Conservation (phyloP, 495 filamentous ascomycete species). For the Mytilinidion resinicola region DNA sequence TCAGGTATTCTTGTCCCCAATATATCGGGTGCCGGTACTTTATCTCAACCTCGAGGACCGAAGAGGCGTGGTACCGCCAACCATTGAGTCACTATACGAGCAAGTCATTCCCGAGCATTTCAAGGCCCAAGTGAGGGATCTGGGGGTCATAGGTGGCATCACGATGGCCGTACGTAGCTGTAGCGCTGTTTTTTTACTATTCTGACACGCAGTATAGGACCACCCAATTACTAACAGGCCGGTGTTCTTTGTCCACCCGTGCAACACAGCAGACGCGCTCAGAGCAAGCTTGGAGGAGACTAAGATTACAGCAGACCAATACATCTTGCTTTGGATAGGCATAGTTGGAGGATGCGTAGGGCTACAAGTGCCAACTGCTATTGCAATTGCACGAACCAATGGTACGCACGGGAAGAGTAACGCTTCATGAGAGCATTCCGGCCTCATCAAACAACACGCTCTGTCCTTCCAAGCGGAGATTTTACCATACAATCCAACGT, state of each 20-base stretch:
- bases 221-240: constrained; percentile 21
- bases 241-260: constrained; percentile 28
- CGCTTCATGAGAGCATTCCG: not conserved
- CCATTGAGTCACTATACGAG: constrained; percentile 15
- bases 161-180: constrained; percentile 21
- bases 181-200: not conserved
- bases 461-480: too few relatives aligned
- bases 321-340: constrained; percentile 24
- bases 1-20: constrained; percentile 23
- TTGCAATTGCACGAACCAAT: not conserved
- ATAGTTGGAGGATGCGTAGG: constrained; percentile 18
- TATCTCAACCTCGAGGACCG: constrained; percentile 24
- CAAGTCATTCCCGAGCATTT: constrained; percentile 17
- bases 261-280: constrained; percentile 22
- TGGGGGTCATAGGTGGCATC: constrained; percentile 25
- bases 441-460: too few relatives aligned
- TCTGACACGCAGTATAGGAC: constrained; percentile 14
- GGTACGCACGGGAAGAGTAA: not conserved
- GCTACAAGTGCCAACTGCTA: constrained; percentile 13
- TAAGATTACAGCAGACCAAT: constrained; percentile 11
- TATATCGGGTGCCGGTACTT: constrained; percentile 23
- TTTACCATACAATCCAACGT: too few relatives aligned
- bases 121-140: constrained; percentile 12
- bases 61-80: constrained; percentile 4
- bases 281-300: not conserved